phyloP scores from a whole-genome alignment of 192 early-diverging fungal species.

The Coemansia reversa region DNA sequence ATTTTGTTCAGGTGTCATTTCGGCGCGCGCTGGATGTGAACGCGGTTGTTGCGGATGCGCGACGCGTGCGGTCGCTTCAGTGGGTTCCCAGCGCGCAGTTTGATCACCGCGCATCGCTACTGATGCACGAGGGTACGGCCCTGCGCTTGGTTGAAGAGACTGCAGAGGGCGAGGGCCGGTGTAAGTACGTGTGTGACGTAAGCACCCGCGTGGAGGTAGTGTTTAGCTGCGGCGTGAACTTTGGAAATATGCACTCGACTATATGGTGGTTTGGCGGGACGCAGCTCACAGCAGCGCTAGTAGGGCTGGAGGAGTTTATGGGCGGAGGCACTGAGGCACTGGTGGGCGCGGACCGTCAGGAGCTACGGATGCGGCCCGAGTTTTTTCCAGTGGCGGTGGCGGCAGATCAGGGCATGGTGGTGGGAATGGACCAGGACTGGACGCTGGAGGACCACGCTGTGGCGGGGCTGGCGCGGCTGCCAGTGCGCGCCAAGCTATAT shows the following conservation, averaged over 20 bases:
- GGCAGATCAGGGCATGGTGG: slow-evolving; percentile 41
- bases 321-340: slow-evolving; percentile 23
- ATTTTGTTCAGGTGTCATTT: slow-evolving; percentile 22
- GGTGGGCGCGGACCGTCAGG: background rate
- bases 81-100: slow-evolving; percentile 50
- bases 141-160: slow-evolving; percentile 23
- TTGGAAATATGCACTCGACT: slow-evolving; percentile 53
- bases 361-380: slow-evolving; percentile 26
- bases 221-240: slow-evolving; percentile 45
- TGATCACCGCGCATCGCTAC: slow-evolving; percentile 27
- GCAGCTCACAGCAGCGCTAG: slow-evolving; percentile 35
- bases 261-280: slow-evolving; percentile 52
- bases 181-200: slow-evolving; percentile 6
- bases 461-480: slow-evolving; percentile 26
- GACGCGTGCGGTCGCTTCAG: slow-evolving; percentile 43
- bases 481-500: slow-evolving; percentile 44
- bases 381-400: slow-evolving; percentile 49
- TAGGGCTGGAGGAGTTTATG: slow-evolving; percentile 54
- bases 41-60: slow-evolving; percentile 4
- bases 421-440: slow-evolving; percentile 54
- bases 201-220: slow-evolving; percentile 24
- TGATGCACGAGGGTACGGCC: slow-evolving; percentile 40
- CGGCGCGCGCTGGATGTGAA: slow-evolving; percentile 20
- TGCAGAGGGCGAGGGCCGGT: background rate
- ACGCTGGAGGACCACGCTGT: slow-evolving; percentile 26